Percentiles rank a stretch among this genome's conserved stretches.
phyloP scores from a whole-genome alignment of 495 filamentous ascomycete species.

The Articulospora tetracladia region DNA sequence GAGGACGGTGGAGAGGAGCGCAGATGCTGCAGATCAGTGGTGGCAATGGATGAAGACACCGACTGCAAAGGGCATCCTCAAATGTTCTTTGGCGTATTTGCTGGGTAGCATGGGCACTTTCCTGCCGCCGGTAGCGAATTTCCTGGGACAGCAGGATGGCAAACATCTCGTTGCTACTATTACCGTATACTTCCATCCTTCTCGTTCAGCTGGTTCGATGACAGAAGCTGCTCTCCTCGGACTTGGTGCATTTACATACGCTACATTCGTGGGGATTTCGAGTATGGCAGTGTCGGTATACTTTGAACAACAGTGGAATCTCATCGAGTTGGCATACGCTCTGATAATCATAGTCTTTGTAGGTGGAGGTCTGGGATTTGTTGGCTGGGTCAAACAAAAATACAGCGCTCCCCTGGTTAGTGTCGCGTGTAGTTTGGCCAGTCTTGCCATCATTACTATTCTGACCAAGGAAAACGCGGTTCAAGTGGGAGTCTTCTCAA shows the following conservation, averaged over 20 bases:
- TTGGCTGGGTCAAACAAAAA: constrained; percentile 90
- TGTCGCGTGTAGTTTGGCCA: constrained; percentile 83
- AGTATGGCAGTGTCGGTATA: constrained; percentile 85
- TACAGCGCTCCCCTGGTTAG: constrained; percentile 84
- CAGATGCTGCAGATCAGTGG: constrained; percentile 24
- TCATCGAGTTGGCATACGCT: constrained; percentile 70
- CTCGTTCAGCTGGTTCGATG: constrained; percentile 86
- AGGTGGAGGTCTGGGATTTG: constrained; percentile 82
- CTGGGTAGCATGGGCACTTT: constrained; percentile 87
- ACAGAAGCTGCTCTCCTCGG: constrained; percentile 84
- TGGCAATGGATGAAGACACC: constrained; percentile 44
- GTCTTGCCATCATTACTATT: constrained; percentile 87
- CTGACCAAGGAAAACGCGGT: constrained; percentile 90
- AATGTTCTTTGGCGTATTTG: constrained; percentile 91
- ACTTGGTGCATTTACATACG: constrained; percentile 76
- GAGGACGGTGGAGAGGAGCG: constrained; percentile 26
- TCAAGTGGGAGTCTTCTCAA: constrained; percentile 72
- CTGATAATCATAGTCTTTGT: constrained; percentile 84
- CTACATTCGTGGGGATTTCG: constrained; percentile 71
- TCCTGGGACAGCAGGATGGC: constrained; percentile 83
- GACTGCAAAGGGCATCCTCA: constrained; percentile 71
- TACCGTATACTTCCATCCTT: constrained; percentile 96
- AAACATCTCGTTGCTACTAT: constrained; percentile 95
- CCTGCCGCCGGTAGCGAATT: constrained; percentile 62
- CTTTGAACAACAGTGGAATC: constrained; percentile 59